Evolutionary conservation across 78 protist species (phyloP).

Genomic region (Neovahlkampfia damariscottae): DNA sequence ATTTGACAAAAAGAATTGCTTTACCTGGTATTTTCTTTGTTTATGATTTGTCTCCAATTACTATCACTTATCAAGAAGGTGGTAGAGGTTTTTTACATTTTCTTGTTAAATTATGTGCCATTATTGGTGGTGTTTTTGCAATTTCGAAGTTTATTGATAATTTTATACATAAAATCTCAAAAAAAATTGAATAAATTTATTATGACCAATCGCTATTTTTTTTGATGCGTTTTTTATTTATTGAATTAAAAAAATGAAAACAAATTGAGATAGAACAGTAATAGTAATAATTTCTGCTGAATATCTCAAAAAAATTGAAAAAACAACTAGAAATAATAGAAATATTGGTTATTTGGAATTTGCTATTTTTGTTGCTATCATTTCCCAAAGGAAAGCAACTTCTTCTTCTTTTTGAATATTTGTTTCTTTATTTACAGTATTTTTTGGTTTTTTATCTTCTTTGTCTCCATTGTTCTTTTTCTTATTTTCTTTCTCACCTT

Average conservation of each 20-base stretch:
- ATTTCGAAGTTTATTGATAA: conserved; percentile 67
- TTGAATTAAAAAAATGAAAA: background rate
- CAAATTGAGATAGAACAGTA: background rate
- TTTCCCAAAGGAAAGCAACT: too few species aligned
- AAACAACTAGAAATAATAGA: too few species aligned
- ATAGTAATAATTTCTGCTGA: too few species aligned
- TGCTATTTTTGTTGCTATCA: too few species aligned
- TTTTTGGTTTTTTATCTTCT: too few species aligned
- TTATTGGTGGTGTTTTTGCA: conserved; percentile 88
- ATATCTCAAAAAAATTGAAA: too few species aligned
- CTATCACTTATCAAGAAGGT: conserved; percentile 37
- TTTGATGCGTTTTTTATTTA: background rate
- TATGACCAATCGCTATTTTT: too few species aligned
- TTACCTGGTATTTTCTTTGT: conserved; percentile 67
- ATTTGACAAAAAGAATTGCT: background rate
- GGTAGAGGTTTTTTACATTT: conserved; percentile 60
- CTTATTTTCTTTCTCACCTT: too few species aligned
- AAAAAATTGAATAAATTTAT: background rate
- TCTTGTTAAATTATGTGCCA: conserved; percentile 75
- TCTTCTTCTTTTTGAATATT: too few species aligned
- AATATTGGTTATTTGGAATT: too few species aligned
- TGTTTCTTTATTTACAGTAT: too few species aligned
- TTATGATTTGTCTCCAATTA: conserved; percentile 78
- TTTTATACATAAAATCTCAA: background rate
- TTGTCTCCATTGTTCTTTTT: too few species aligned